A percentile compares a stretch with the other conserved stretches of the same genome.
These are phyloP conservation scores for Elsinoe arachidis DNA, from an alignment of 2,329 filamentous ascomycete genomes.

Conservation along the genomic window DNA sequence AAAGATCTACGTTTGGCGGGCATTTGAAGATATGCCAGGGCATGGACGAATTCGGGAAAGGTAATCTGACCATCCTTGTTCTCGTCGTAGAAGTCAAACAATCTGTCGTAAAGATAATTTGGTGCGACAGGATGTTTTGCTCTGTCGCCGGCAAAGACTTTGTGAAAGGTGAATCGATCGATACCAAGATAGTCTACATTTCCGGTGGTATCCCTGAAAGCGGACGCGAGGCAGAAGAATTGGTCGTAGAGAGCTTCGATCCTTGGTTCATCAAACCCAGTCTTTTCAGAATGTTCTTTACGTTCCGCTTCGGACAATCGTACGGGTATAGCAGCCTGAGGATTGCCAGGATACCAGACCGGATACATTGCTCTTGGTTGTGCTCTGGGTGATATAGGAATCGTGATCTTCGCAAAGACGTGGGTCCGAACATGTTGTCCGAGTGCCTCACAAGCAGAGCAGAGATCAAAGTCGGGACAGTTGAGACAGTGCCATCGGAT, in stretches of 20 bases:
- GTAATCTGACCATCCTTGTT: conserved; percentile 83
- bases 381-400: conserved; percentile 78
- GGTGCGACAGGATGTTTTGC: conserved; percentile 68
- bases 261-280: conserved; percentile 65
- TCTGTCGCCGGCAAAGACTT: conserved; percentile 57
- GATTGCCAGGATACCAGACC: conserved; percentile 83
- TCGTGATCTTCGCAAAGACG: conserved; percentile 90
- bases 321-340: conserved; percentile 57
- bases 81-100: conserved; percentile 93
- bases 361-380: conserved; percentile 68
- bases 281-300: conserved; percentile 45
- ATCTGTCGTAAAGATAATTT: conserved; percentile 88
- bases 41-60: conserved; percentile 84
- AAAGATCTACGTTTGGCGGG: conserved; percentile 57
- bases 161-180: conserved; percentile 86
- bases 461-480: conserved; percentile 91
- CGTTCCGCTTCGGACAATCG: conserved; percentile 57
- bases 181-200: conserved; percentile 72
- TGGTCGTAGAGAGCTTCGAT: conserved; percentile 94
- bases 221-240: conserved; percentile 89
- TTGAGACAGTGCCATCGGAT: conserved; percentile 92
- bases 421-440: conserved; percentile 72
- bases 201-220: conserved; percentile 64
- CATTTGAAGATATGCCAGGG: conserved; percentile 58
- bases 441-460: conserved; percentile 72